Evolutionary conservation across 495 filamentous ascomycete species (phyloP).

Genomic region (Penicillium ucsense): DNA sequence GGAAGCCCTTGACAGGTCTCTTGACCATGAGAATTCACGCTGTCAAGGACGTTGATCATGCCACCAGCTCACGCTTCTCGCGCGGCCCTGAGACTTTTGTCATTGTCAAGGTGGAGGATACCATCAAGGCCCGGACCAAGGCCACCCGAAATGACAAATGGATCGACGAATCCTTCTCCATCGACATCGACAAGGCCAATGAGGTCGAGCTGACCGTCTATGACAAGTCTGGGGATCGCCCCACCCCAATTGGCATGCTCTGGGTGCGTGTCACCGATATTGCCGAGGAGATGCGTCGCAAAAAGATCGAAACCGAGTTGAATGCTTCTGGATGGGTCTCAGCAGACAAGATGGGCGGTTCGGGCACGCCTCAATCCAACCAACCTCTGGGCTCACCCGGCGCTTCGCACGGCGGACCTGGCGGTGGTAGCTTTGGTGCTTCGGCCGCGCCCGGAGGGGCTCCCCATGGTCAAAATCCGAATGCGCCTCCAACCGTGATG

Average conservation of each 20-base stretch:
- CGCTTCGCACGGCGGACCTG: conserved; percentile 16
- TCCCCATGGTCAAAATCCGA: conserved; percentile 18
- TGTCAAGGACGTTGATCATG: conserved; percentile 92
- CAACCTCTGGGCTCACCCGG: conserved; percentile 35
- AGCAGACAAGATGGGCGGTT: conserved; percentile 78
- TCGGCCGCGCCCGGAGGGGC: conserved; percentile 11
- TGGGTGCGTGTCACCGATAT: conserved; percentile 98
- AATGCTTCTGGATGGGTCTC: conserved; percentile 92
- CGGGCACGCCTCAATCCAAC: conserved; percentile 28
- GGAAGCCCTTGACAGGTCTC: conserved; percentile 85
- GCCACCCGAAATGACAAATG: conserved; percentile 79
- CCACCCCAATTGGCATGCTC: conserved; percentile 85
- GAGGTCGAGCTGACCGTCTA: conserved; percentile 97
- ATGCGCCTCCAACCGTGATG: conserved; percentile 43
- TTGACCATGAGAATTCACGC: conserved; percentile 77
- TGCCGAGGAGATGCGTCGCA: conserved; percentile 91
- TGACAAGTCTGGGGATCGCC: conserved; percentile 80
- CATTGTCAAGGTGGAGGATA: conserved; percentile 91
- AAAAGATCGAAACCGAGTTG: conserved; percentile 92
- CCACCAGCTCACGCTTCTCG: conserved; percentile 74
- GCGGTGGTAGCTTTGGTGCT: conserved; percentile 12
- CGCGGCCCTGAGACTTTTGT: conserved; percentile 91
- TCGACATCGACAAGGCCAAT: conserved; percentile 96
- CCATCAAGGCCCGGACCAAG: conserved; percentile 79
- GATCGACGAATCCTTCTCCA: conserved; percentile 79